Percentiles rank a stretch among this genome's conserved stretches.
phyloP scores from a whole-genome alignment of 2,329 filamentous ascomycete species.

The Scedosporium minutisporum region DNA sequence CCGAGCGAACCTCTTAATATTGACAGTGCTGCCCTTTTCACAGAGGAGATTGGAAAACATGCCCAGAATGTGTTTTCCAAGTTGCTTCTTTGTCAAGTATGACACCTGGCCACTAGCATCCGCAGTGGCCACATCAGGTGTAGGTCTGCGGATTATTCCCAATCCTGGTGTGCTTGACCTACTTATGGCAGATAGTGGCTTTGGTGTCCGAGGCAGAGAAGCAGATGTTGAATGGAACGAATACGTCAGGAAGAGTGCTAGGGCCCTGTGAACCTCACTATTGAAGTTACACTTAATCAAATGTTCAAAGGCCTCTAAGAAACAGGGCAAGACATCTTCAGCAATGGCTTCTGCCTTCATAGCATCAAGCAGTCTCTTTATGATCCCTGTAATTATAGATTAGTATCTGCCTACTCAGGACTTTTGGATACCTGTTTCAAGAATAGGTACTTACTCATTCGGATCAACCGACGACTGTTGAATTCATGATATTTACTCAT shows the following conservation, averaged over 20 bases:
- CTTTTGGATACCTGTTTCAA: neutral
- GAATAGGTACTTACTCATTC: slow-evolving; percentile 64
- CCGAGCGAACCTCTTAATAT: slow-evolving; percentile 79
- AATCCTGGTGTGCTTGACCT: slow-evolving; percentile 31
- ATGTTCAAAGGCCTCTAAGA: slow-evolving; percentile 68
- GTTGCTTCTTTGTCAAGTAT: slow-evolving; percentile 52
- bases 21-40: slow-evolving; percentile 54
- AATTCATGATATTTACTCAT: slow-evolving; percentile 88
- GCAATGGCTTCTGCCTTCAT: slow-evolving; percentile 76
- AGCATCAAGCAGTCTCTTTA: slow-evolving; percentile 81
- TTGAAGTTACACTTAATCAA: slow-evolving; percentile 74
- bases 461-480: slow-evolving; percentile 74
- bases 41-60: slow-evolving; percentile 75
- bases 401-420: slow-evolving; percentile 4
- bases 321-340: slow-evolving; percentile 61
- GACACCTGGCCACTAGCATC: slow-evolving; percentile 18
- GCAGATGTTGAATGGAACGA: slow-evolving; percentile 57
- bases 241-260: slow-evolving; percentile 90
- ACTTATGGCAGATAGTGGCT: slow-evolving; percentile 27
- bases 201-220: slow-evolving; percentile 43
- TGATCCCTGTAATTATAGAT: slow-evolving; percentile 51
- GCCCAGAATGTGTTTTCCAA: slow-evolving; percentile 65
- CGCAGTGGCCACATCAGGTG: slow-evolving; percentile 14
- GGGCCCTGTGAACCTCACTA: slow-evolving; percentile 72
- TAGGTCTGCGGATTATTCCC: slow-evolving; percentile 3